Conservation (phyloP, 1,284 basidiomycete genomes). For the Ustilago curta region DNA sequence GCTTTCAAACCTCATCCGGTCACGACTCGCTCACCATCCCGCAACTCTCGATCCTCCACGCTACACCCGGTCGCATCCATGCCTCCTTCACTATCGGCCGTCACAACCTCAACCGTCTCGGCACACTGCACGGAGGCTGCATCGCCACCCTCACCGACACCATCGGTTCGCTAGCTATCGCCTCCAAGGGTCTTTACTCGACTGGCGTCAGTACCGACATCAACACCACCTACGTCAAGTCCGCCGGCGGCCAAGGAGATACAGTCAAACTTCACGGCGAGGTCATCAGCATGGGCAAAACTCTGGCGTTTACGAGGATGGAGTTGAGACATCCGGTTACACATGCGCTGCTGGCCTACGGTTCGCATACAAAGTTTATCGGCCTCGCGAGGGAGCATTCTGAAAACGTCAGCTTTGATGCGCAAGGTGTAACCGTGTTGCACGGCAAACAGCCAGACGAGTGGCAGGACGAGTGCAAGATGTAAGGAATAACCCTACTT, state of each 20-base stretch:
- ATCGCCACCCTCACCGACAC: conserved; percentile 87
- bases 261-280: conserved; percentile 43
- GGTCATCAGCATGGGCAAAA: conserved; percentile 60
- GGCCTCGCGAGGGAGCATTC: conserved; percentile 79
- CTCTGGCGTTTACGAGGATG: conserved; percentile 63
- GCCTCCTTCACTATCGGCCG: conserved; percentile 46
- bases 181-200: conserved; percentile 83
- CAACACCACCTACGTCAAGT: conserved; percentile 82
- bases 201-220: conserved; percentile 89
- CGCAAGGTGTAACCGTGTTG: conserved; percentile 79
- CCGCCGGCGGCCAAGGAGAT: conserved; percentile 73
- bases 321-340: conserved; percentile 60
- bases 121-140: conserved; percentile 82
- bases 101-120: conserved; percentile 64
- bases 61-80: conserved; percentile 54
- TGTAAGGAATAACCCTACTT: conserved; percentile 7
- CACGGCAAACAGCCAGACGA: conserved; percentile 73
- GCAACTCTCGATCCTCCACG: conserved; percentile 45
- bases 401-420: conserved; percentile 83
- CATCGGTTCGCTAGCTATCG: conserved; percentile 83
- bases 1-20: conserved; percentile 39
- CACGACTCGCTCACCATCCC: conserved; percentile 62
- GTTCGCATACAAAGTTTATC: conserved; percentile 84
- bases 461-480: conserved; percentile 26
- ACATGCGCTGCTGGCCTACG: conserved; percentile 53